Conservation (phyloP, 1,139 yeast species). For the Sugiyamaella japonica region DNA sequence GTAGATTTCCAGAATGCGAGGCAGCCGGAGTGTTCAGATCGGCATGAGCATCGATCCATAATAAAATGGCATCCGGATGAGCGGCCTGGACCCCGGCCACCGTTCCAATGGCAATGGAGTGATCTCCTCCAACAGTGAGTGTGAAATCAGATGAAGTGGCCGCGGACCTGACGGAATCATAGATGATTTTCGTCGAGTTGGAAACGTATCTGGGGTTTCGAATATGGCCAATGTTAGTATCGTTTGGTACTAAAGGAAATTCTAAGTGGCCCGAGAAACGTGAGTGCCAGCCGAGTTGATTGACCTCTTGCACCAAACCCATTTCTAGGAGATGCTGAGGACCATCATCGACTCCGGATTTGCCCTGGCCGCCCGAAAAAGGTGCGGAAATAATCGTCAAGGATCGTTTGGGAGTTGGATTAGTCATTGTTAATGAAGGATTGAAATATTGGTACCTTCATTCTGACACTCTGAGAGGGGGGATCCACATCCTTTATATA, state of each 20-base stretch:
- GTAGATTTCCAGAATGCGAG: slow-evolving; percentile 87
- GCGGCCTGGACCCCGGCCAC: slow-evolving; percentile 77
- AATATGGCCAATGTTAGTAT: slow-evolving; percentile 49
- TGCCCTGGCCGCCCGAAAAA: slow-evolving; percentile 95
- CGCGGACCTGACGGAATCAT: slow-evolving; percentile 58
- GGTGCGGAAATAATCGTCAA: slow-evolving; percentile 69
- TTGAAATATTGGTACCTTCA: not conserved
- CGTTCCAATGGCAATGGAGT: slow-evolving; percentile 93
- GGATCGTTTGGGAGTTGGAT: slow-evolving; percentile 6
- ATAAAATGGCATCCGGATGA: slow-evolving; percentile 82
- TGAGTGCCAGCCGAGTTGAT: slow-evolving; percentile 71
- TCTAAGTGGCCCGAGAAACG: slow-evolving; percentile 57
- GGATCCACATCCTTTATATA: not conserved
- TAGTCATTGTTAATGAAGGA: slow-evolving; percentile 4
- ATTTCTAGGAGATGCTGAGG: slow-evolving; percentile 76
- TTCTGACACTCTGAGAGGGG: not conserved
- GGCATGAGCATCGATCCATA: slow-evolving; percentile 99
- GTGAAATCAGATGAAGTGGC: slow-evolving; percentile 61
- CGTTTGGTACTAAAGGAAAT: slow-evolving; percentile 39
- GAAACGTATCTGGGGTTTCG: slow-evolving; percentile 80
- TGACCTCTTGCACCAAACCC: slow-evolving; percentile 65
- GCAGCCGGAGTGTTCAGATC: slow-evolving; percentile 91
- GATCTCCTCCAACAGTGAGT: slow-evolving; percentile 93
- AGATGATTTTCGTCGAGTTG: slow-evolving; percentile 64
- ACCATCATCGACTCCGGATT: slow-evolving; percentile 90